Base-by-base conservation (phyloP, 352 stramenopile species). In the Globisporangium carolinianum region DNA sequence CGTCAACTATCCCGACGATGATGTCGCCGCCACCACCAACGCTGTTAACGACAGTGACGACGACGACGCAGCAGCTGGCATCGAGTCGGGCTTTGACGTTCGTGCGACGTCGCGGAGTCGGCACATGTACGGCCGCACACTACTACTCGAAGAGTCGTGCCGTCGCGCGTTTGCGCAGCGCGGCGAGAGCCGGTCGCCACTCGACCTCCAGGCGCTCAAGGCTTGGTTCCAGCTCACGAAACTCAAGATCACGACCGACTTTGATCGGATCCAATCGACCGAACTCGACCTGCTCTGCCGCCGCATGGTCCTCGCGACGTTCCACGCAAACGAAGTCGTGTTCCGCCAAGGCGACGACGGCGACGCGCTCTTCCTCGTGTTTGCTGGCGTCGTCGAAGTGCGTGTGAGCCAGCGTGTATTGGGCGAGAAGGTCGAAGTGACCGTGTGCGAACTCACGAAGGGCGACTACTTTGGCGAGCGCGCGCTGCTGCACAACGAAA, bases 221-320 rank as follows among this genome's bases (percentile, higher is more conserved):
- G 76, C 73, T 15, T 91, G 81, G 81, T 87, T 91, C 58, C 78
- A 84, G 60, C 76, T 80, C 36, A 89, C 76, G 0, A 89, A 89
- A 38, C 73, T 89, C 58, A 86, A 89, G 66, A 83, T 87, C 60
- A 72, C 76, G 54, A 89, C 74, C 0, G 75, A 91, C 60, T 87
- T 91, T 51, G 75, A 88, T 52, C 67, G 66, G 0, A 39, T 91
- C 36, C 73, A 87, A 51, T 71, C 76, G 0, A 67, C 72, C 0
- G 78, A 91, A 53, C 70, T 91, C 0, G 79, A 84, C 36, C 42
- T 84, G 51, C 63, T 91, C 0, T 91, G 77, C 51, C 74, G 78
- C 0, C 76, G 75, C 47, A 86, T 88, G 76, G 69, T 59, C 4
- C 64, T 79, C 45, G 63, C 78, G 24, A 54, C 67, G 3, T 83